phyloP scores from a whole-genome alignment of 176 grass and related monocot species.

The Chloris gayana region DNA sequence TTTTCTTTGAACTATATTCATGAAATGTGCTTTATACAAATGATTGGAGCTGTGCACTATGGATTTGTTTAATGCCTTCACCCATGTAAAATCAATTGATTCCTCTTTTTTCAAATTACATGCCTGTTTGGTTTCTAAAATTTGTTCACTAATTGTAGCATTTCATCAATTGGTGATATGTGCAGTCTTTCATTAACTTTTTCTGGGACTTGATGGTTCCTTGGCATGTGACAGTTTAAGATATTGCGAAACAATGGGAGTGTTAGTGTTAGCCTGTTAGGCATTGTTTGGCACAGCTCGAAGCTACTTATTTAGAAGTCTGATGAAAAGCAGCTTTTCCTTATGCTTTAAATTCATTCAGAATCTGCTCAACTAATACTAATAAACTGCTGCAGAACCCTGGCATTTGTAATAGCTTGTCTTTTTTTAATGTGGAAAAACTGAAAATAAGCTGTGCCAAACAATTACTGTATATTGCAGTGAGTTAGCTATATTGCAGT shows the following conservation, averaged over 20 bases:
- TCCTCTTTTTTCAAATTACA: neutral
- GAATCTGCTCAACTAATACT: neutral
- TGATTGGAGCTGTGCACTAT: neutral
- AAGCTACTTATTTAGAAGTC: neutral
- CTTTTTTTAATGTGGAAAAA: neutral
- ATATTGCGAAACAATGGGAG: neutral
- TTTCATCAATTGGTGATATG: neutral
- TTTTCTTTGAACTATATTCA: neutral
- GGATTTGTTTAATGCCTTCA: neutral
- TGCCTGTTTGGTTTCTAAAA: neutral
- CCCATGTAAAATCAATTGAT: neutral
- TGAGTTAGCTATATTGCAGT: no score
- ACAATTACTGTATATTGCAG: neutral
- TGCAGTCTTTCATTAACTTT: neutral
- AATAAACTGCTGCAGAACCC: neutral
- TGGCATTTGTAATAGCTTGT: neutral
- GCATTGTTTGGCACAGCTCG: neutral
- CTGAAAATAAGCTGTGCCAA: neutral
- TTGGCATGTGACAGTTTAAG: neutral
- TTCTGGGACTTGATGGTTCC: neutral
- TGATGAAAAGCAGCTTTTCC: neutral
- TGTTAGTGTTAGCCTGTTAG: no score
- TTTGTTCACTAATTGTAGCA: neutral
- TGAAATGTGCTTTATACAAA: neutral
- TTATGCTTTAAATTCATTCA: neutral